Base-by-base conservation (phyloP, 2,329 filamentous ascomycete genomes). In the Eutypella sp. region DNA sequence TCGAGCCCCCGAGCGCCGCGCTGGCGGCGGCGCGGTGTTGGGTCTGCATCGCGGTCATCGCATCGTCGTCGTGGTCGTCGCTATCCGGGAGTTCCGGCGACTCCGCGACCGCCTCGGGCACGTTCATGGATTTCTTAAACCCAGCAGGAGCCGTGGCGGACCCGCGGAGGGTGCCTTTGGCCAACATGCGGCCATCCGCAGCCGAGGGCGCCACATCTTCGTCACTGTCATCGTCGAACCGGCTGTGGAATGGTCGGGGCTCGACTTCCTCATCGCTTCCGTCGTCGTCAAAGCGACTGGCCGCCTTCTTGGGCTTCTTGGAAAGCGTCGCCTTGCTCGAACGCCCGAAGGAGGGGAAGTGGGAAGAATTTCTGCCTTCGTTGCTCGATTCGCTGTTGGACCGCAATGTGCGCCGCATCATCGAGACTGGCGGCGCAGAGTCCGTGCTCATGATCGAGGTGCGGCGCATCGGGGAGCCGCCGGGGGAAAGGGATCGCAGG, bases 151-250 rank as follows among this genome's bases (percentile, higher is more conserved):
- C 60, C 19, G 59, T 59, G 9, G 63, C 50, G 15, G 62, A 58
- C 13, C 48, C 42, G 41, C 57, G 41, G 57, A 68, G 55, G 63
- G 61, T 43, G 55, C 63, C 52, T 53, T 64, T 45, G 56, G 60
- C 39, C 5, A 57, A 37, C 5, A 55, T 46, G 8, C 53, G 40
- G 3, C 41, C 22, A 19, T 48, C 46, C 57, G 67, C 23, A 63
- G 66, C 23, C 59, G 60, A 24, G 61, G 62, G 47, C 57, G 55
- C 48, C 16, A 70, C 61, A 13, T 72, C 73, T 40, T 87, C 84
- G 45, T 89, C 85, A 57, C 85, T 89, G 1, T 85, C 89, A 56
- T 89, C 84, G 1, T 72, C 80, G 55, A 89, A 86, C 1, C 85
- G 81, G 57, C 79, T 83, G 25, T 60, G 66, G 57, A 77, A 80